Evolutionary conservation across 1,284 basidiomycete species (phyloP), one percentile per base, ranked within the genome.

Genomic region (Trametes hirsuta): DNA sequence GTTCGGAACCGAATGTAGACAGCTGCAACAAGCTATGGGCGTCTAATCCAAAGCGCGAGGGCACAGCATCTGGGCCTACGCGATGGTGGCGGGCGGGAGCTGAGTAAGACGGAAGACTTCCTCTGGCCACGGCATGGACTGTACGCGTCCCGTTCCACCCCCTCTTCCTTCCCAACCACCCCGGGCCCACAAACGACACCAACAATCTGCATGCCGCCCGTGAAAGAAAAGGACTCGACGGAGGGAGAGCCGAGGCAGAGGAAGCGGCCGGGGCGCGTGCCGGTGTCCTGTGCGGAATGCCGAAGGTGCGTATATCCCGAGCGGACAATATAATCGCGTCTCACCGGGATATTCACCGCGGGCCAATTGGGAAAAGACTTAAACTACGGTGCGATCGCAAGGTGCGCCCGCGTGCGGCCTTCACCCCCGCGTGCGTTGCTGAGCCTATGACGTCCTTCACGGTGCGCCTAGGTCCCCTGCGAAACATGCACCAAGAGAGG

Each of bases 301-400:
- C 78, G 88, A 63, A 77, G 82, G 82, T 82, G 61, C 36, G 59
- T 60, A 30, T 30, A 30, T 30, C 30, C 47, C 55, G 50, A 55
- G 21, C 49, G 35, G 55, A 41, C 42, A 57, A 14, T 35, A 39
- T 42, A n/a, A 30, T 30, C 30, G 30, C 30, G 30, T 30, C 30
- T 30, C 30, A 30, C 30, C 30, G 30, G 9, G 41, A 51, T 47
- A 50, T 41, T 37, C 48, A 54, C 41, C 41, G 44, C 21, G 22
- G 18, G 47, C 51, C 47, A 37, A 42, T 36, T 22, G 47, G 34
- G 37, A 15, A 22, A 62, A 84, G 90, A 56, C 77, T 91, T 58
- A 92, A 91, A 72, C 77, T 91, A 55, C 81, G 83, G 47, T 91
- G 89, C 69, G 88, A 91, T 71, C 83, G 85, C 68, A 85, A 85